Evolutionary conservation across 2,329 filamentous ascomycete genomes (phyloP).

Genomic region (Exophiala oligosperma): DNA sequence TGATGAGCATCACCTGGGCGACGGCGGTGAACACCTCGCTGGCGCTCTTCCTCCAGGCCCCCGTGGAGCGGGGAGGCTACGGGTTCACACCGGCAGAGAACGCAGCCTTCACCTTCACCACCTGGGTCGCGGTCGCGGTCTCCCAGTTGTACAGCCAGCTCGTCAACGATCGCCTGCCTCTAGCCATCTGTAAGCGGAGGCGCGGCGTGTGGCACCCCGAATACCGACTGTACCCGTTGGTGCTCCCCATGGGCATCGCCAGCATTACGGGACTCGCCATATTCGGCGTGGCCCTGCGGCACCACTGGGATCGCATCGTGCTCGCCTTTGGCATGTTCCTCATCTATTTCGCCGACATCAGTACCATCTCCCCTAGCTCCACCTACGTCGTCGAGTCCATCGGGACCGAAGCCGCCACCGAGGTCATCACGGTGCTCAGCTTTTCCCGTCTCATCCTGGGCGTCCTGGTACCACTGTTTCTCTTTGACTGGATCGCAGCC

Average conservation of each 20-base stretch:
- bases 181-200: constrained; percentile 21
- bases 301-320: constrained; percentile 10
- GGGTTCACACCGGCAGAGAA: constrained; percentile 24
- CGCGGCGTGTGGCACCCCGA: constrained; percentile 42
- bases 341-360: constrained; percentile 2
- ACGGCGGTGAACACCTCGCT: constrained; percentile 14
- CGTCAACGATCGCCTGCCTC: constrained; percentile 26
- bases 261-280: constrained; percentile 37
- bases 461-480: constrained; percentile 6
- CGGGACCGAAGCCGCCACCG: not conserved
- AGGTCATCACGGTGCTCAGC: constrained; percentile 2
- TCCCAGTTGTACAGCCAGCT: constrained; percentile 3
- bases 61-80: constrained; percentile 25
- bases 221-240: constrained; percentile 38
- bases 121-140: constrained; percentile 1
- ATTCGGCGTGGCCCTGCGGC: constrained; percentile 24
- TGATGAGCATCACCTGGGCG: constrained; percentile 8
- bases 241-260: constrained; percentile 34
- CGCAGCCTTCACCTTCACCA: constrained; percentile 16
- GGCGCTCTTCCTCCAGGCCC: constrained; percentile 20
- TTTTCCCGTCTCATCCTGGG: constrained; percentile 4
- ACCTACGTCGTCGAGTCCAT: constrained; percentile 15
- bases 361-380: not conserved
- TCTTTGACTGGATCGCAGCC: constrained; percentile 3
- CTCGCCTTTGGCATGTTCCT: constrained; percentile 13